phyloP scores from a whole-genome alignment of 176 grass and related monocot species.

The Bromus sterilis region DNA sequence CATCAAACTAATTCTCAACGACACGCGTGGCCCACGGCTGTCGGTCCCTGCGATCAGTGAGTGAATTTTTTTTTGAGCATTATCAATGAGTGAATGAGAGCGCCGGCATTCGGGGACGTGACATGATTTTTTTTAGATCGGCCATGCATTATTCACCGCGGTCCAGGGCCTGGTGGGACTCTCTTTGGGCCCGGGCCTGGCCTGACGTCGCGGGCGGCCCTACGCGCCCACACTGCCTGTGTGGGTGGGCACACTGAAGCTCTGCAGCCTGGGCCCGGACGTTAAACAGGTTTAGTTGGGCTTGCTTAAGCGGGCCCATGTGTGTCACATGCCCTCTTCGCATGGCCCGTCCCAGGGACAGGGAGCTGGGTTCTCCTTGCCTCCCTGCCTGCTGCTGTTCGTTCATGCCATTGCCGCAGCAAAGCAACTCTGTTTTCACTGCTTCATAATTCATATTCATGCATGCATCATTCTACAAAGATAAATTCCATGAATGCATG shows the following conservation, averaged over 20 bases:
- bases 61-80: too few relatives aligned
- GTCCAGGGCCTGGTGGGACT: not conserved
- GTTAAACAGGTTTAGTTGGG: not conserved
- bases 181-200: not conserved
- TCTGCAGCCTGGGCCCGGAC: not conserved
- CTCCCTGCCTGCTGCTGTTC: not conserved
- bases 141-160: not conserved
- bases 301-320: not conserved
- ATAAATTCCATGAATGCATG: not conserved
- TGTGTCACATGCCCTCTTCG: not conserved
- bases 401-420: not conserved
- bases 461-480: not conserved
- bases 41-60: not conserved
- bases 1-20: not conserved
- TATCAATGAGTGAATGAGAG: too few relatives aligned
- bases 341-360: slow-evolving; percentile 13
- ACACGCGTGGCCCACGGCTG: not conserved
- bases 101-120: not conserved
- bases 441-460: not conserved
- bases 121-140: not conserved
- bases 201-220: not conserved
- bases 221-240: not conserved
- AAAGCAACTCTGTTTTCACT: not conserved
- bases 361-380: slow-evolving; percentile 3
- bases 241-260: too few relatives aligned